phyloP scores from a whole-genome alignment of 495 filamentous ascomycete genomes.

The Bacidia gigantensis region DNA sequence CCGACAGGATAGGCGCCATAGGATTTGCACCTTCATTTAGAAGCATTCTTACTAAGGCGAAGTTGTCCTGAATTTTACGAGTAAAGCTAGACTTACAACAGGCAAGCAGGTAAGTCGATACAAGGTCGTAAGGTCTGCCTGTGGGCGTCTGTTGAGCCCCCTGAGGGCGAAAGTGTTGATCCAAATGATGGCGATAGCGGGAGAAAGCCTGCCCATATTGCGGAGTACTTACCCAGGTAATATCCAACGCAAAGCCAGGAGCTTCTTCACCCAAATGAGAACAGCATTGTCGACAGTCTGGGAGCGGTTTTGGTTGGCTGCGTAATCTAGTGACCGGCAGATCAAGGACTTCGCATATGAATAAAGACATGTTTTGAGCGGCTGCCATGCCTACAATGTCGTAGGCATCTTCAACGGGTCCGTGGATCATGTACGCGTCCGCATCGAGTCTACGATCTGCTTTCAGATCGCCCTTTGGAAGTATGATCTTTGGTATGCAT shows the following conservation, averaged over 20 bases:
- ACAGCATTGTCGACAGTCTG: background rate
- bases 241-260: background rate
- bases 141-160: background rate
- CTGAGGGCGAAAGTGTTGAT: background rate
- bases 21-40: constrained; percentile 17
- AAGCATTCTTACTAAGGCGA: constrained; percentile 3
- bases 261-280: too few relatives aligned
- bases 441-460: too few relatives aligned
- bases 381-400: background rate
- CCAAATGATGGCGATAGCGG: background rate
- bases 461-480: background rate
- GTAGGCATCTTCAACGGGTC: too few relatives aligned
- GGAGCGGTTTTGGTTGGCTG: background rate
- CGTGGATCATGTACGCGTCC: too few relatives aligned
- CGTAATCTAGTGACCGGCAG: background rate
- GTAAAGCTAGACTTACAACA: background rate
- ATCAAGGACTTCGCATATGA: background rate
- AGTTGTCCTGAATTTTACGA: background rate
- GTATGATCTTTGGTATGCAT: background rate
- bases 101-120: constrained; percentile 2
- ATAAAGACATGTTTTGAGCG: background rate
- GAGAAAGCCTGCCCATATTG: background rate
- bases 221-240: background rate
- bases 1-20: background rate
- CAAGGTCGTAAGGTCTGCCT: background rate